Percentiles rank a stretch among this genome's conserved stretches.
Conservation (phyloP, 495 filamentous ascomycete genomes). For the Tuber melanosporum region DNA sequence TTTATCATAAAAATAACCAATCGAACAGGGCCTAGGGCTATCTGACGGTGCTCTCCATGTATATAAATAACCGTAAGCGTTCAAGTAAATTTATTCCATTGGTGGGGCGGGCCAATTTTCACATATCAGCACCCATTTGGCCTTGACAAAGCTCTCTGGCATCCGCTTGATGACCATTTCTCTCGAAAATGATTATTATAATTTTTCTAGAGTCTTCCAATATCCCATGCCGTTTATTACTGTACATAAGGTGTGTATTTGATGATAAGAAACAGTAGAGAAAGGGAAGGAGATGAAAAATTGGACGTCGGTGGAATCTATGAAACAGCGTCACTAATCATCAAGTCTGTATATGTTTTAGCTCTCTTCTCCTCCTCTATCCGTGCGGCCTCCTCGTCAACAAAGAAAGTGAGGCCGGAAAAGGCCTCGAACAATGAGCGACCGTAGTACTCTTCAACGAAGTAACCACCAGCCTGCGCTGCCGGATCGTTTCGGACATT, state of each 20-base stretch:
- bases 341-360: slow-evolving; percentile 29
- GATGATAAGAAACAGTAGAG: not conserved
- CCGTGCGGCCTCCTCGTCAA: slow-evolving; percentile 59
- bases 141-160: not conserved
- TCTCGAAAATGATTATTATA: not conserved
- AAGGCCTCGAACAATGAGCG: slow-evolving; percentile 83
- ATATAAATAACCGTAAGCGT: too few relatives aligned
- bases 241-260: not conserved
- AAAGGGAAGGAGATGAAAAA: not conserved
- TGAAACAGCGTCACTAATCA: slow-evolving; percentile 32
- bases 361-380: slow-evolving; percentile 23
- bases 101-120: too few relatives aligned
- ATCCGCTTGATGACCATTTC: not conserved
- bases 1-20: too few relatives aligned
- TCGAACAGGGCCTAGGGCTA: too few relatives aligned
- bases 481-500: slow-evolving; percentile 53
- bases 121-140: not conserved
- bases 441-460: slow-evolving; percentile 69
- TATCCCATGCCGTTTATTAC: not conserved
- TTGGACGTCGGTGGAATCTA: not conserved
- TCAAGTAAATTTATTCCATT: too few relatives aligned
- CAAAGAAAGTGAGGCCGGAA: slow-evolving; percentile 73
- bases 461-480: slow-evolving; percentile 74
- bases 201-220: not conserved
- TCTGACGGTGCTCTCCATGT: too few relatives aligned